Conservation (phyloP, 495 filamentous ascomycete genomes). For the Apodospora peruviana region DNA sequence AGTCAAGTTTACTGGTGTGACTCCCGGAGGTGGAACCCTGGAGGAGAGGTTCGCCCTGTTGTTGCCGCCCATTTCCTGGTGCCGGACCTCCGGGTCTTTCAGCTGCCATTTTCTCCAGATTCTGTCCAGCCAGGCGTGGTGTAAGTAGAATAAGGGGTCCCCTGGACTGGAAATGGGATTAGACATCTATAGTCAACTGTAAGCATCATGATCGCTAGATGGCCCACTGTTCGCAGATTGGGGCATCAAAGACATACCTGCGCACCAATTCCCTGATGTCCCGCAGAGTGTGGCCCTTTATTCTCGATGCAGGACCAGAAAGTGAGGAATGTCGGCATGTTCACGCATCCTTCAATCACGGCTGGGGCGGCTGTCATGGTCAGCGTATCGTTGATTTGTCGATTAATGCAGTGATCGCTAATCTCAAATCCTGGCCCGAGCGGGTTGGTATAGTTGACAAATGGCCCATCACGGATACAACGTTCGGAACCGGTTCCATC, state of each 20-base stretch:
- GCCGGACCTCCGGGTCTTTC: conserved; percentile 17
- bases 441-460: conserved; percentile 20
- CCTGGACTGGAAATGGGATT: conserved; percentile 23
- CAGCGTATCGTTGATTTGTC: conserved; percentile 25
- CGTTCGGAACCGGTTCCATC: conserved; percentile 21
- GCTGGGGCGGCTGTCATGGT: background rate
- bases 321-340: conserved; percentile 11
- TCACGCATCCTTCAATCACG: background rate
- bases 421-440: background rate
- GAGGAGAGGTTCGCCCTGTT: background rate
- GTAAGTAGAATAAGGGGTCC: conserved; percentile 48
- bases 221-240: too few species aligned
- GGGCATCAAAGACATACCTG: too few species aligned
- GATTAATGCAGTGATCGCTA: conserved; percentile 28
- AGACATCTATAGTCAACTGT: too few species aligned
- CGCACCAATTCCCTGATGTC: conserved; percentile 33
- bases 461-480: conserved; percentile 41
- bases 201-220: too few species aligned
- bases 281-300: conserved; percentile 30
- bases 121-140: conserved; percentile 46
- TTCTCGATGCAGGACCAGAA: conserved; percentile 35
- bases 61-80: conserved; percentile 26
- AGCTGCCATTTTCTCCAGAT: conserved; percentile 48
- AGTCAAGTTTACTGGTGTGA: too few species aligned
- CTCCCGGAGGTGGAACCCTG: background rate